phyloP scores from a whole-genome alignment of 495 filamentous ascomycete species.

The Penicillium simplicissimum region DNA sequence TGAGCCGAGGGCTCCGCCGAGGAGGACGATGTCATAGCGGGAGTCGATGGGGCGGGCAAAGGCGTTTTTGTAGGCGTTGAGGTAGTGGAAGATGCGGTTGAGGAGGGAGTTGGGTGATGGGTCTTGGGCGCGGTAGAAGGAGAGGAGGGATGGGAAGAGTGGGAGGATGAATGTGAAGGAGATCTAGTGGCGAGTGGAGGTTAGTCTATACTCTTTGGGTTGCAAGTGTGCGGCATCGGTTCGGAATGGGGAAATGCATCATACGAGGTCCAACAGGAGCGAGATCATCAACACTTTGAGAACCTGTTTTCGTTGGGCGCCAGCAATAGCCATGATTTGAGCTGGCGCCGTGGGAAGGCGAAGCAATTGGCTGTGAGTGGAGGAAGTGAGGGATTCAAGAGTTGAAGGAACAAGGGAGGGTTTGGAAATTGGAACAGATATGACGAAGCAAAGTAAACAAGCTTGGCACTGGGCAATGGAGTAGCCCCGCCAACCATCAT shows the following conservation, averaged over 20 bases:
- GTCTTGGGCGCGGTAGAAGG: constrained; percentile 82
- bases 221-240: neutral
- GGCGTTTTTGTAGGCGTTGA: constrained; percentile 93
- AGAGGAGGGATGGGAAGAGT: constrained; percentile 88
- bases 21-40: constrained; percentile 93
- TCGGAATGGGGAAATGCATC: constrained; percentile 2
- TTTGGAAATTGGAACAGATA: neutral
- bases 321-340: constrained; percentile 40
- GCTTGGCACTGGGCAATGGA: constrained; percentile 4
- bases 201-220: neutral
- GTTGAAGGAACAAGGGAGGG: neutral
- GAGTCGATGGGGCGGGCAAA: constrained; percentile 94
- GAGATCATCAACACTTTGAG: constrained; percentile 77
- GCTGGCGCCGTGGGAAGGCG: constrained; percentile 10
- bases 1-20: constrained; percentile 91
- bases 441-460: constrained; percentile 3
- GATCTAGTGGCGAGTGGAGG: constrained; percentile 51
- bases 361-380: neutral
- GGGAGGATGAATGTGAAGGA: constrained; percentile 98
- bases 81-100: constrained; percentile 71
- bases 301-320: constrained; percentile 69
- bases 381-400: neutral
- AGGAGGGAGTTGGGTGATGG: constrained; percentile 64
- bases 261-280: constrained; percentile 68
- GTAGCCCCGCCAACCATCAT: neutral